Evolutionary conservation across 2,329 filamentous ascomycete species (phyloP).

Genomic region (Triangularia setosa): DNA sequence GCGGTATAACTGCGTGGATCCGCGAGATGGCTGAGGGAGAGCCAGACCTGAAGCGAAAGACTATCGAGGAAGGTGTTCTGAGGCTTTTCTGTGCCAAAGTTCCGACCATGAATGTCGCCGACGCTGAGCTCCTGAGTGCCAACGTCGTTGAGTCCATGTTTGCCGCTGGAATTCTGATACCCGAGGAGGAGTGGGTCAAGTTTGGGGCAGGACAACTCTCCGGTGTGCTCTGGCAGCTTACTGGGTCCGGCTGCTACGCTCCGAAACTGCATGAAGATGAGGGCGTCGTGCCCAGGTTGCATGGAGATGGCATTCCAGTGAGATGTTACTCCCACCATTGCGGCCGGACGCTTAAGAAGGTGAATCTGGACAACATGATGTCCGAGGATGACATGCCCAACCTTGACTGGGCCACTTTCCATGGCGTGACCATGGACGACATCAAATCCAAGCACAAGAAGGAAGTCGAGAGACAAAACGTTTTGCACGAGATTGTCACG

Average conservation of each 20-base stretch:
- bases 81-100: conserved; percentile 91
- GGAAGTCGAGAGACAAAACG: conserved; percentile 89
- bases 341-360: conserved; percentile 89
- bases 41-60: conserved; percentile 77
- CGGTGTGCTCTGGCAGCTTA: conserved; percentile 90
- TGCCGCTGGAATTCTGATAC: conserved; percentile 68
- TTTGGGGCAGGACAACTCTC: conserved; percentile 77
- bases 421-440: conserved; percentile 74
- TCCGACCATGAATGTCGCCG: conserved; percentile 96
- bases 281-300: conserved; percentile 63
- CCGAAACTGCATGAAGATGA: conserved; percentile 72
- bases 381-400: conserved; percentile 64
- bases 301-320: conserved; percentile 64
- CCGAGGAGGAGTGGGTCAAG: conserved; percentile 97
- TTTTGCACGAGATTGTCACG: conserved; percentile 90
- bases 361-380: conserved; percentile 74
- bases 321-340: conserved; percentile 94
- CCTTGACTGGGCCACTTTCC: conserved; percentile 87
- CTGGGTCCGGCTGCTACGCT: conserved; percentile 86
- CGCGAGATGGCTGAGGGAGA: conserved; percentile 88
- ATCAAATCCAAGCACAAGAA: conserved; percentile 71
- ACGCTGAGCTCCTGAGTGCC: conserved; percentile 81
- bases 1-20: conserved; percentile 81
- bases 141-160: conserved; percentile 79
- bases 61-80: conserved; percentile 82